A percentile compares a stretch with the other conserved stretches of the same genome.
phyloP scores from a whole-genome alignment of 768 basidiomycete genomes.

The Wakefieldia striispora region DNA sequence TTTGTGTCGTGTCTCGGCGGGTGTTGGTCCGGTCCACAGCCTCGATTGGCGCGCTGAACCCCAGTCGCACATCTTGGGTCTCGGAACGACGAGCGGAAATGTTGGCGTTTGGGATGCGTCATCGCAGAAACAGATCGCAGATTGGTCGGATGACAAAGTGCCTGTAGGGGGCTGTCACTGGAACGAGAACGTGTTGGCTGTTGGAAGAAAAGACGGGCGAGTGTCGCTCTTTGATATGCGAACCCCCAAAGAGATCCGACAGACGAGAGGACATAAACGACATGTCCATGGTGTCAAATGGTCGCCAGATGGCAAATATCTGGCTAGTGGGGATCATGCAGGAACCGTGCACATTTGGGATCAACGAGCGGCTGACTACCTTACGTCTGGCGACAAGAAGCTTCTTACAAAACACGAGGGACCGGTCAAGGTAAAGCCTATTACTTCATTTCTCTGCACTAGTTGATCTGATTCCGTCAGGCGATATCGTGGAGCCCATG shows the following conservation, averaged over 20 bases:
- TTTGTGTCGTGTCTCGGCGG: conserved; percentile 41
- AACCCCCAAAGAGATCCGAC: conserved; percentile 23
- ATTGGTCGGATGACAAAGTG: conserved; percentile 35
- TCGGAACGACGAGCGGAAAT: conserved; percentile 49
- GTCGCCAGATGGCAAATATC: conserved; percentile 38
- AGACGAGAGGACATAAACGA: conserved; percentile 32
- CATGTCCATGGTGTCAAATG: conserved; percentile 41
- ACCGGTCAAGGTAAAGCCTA: conserved; percentile 39
- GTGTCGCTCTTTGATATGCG: conserved; percentile 40
- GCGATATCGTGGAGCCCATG: conserved; percentile 76
- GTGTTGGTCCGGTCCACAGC: conserved; percentile 40
- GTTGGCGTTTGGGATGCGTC: conserved; percentile 57
- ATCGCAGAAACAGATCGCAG: conserved; percentile 23
- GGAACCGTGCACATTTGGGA: conserved; percentile 48
- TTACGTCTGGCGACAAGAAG: conserved; percentile 32
- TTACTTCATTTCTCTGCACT: not conserved
- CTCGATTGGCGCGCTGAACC: conserved; percentile 51
- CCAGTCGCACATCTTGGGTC: conserved; percentile 43
- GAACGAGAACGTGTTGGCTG: conserved; percentile 36
- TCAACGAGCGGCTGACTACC: conserved; percentile 31
- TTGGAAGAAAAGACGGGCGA: conserved; percentile 38
- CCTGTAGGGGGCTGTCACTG: conserved; percentile 43
- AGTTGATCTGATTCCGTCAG: conserved; percentile 31
- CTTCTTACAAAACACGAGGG: conserved; percentile 43
- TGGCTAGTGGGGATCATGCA: conserved; percentile 41